Conservation (phyloP, 441 rosid species). For the Erodium moschatum region DNA sequence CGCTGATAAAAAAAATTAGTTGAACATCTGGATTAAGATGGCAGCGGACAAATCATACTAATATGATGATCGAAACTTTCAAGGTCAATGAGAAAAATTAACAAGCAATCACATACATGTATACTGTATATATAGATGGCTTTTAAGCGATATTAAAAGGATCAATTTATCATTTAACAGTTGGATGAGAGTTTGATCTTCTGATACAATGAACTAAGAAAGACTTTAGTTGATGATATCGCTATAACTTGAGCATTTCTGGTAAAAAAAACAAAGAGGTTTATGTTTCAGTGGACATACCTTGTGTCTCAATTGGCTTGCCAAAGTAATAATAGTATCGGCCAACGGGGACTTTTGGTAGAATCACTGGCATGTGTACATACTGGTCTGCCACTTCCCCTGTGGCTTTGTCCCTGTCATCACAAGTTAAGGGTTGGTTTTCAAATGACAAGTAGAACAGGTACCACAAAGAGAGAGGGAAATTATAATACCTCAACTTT, state of each 20-base stretch:
- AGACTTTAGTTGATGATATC: neutral
- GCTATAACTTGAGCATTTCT: neutral
- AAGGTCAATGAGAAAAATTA: neutral
- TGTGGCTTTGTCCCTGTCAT: constrained; percentile 29
- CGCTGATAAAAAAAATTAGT: no score
- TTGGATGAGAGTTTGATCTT: neutral
- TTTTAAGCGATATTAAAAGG: neutral
- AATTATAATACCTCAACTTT: constrained; percentile 30
- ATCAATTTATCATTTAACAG: neutral
- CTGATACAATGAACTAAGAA: neutral
- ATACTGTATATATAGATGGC: neutral
- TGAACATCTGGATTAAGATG: no score
- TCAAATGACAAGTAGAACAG: constrained; percentile 5
- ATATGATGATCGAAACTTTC: neutral
- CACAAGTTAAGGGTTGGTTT: neutral
- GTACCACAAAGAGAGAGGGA: neutral
- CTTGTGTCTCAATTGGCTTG: constrained; percentile 47
- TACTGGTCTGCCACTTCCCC: constrained; percentile 41
- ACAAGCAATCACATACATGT: neutral
- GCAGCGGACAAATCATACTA: neutral
- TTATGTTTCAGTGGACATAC: constrained; percentile 19
- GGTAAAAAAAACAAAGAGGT: neutral
- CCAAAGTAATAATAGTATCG: constrained; percentile 48
- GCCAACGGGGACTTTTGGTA: constrained; percentile 42
- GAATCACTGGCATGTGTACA: constrained; percentile 30